These are phyloP conservation scores for Syncephalastrum racemosum DNA, from an alignment of 371 early-diverging fungal genomes.

Conservation along the genomic window DNA sequence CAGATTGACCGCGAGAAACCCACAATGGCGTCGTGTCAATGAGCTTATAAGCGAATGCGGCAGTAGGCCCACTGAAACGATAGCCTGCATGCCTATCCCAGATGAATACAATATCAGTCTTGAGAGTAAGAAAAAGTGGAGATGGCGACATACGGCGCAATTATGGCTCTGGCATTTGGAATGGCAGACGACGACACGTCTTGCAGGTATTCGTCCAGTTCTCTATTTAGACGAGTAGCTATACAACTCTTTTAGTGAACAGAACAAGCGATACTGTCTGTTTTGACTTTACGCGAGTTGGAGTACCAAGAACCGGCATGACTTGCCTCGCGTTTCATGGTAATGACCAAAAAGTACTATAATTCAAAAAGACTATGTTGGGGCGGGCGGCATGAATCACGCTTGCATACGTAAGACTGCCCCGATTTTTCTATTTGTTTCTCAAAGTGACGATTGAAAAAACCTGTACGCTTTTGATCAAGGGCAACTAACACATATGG, in stretches of 20 bases:
- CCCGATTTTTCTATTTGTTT: no score
- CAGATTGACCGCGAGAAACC: conserved; percentile 10
- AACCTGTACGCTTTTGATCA: no score
- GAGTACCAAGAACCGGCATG: conserved; percentile 89
- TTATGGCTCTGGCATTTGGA: conserved; percentile 68
- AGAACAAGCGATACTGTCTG: background rate
- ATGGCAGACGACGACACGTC: conserved; percentile 57
- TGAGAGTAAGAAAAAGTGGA: background rate
- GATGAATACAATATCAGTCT: background rate
- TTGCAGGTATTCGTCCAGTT: conserved; percentile 55
- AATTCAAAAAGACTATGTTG: background rate
- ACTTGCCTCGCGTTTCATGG: conserved; percentile 43
- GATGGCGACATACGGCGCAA: conserved; percentile 69
- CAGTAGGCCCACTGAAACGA: conserved; percentile 85
- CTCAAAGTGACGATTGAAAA: no score
- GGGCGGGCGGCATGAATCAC: no score
- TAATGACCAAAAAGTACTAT: background rate
- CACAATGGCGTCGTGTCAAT: conserved; percentile 65
- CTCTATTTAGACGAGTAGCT: conserved; percentile 30
- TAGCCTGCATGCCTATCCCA: conserved; percentile 85
- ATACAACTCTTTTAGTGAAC: background rate
- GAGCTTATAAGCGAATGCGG: conserved; percentile 84
- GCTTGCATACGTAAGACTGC: no score
- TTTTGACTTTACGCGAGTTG: conserved; percentile 36
- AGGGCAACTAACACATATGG: no score